Base-by-base conservation (phyloP, 1,284 basidiomycete species). In the Coniferiporia sulphurascens region DNA sequence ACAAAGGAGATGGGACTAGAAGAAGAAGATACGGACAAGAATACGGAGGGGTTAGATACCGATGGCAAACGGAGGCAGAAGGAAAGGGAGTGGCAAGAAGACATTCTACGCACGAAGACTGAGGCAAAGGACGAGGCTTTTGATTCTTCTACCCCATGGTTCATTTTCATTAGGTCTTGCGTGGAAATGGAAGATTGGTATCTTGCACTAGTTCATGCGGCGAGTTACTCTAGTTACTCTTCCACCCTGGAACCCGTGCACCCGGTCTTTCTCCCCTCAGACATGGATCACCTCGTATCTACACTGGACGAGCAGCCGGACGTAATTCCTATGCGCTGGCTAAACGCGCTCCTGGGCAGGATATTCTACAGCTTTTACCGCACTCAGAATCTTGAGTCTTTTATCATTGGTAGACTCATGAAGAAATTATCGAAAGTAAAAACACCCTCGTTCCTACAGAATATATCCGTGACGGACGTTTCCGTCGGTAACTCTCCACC, bases 121-220 rank as follows among this genome's bases (percentile, higher is more conserved):
- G 72, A 71, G 22, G 78, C 75, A 48, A 72, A 73, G 61, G 78
- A 81, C 52, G 78, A 85, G 67, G 78, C 81, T 1, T 65, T 80
- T 55, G 74, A 83, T 66, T 64, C 72, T 2, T 72, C 77, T 3
- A 80, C 82, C 1, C 89, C 93, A 1, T 95, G 93, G 91, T 96
- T 88, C 76, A 83, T 97, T 68, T 96, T 96, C 72, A 84, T 91
- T 21, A 86, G 87, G 60, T 86, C 85, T 21, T 92, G 87, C 69
- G 78, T 86, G 60, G 89, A 93, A 70, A 92, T 93, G 90, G 90
- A 98, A 74, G 95, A 98, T 71, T 98, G 95, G 95, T 98, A 97
- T 71, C 79, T 95, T 51, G 82, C 93, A 0, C 79, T 98, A 53
- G 73, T 95, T n/a, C 86, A 92, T 55, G 88, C 76, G 65, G 89